Conservation (phyloP, 306 rosid species). For the Sechiopsis laciniata region DNA sequence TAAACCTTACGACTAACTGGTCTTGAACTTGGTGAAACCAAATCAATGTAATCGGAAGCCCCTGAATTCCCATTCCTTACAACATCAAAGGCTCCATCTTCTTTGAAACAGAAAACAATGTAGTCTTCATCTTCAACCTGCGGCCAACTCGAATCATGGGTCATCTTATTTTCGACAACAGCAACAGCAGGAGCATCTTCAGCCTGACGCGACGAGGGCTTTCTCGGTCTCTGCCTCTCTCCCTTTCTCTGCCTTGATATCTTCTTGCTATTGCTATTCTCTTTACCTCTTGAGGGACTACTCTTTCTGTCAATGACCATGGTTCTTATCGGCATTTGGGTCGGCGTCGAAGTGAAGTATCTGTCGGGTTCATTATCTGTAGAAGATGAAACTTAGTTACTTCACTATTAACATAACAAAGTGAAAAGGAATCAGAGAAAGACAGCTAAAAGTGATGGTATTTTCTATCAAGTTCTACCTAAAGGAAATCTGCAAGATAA, state of each 20-base stretch:
- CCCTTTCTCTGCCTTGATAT: conserved; percentile 23
- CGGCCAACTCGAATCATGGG: conserved; percentile 35
- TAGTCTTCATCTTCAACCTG: conserved; percentile 44
- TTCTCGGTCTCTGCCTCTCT: conserved; percentile 18
- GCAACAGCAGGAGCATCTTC: conserved; percentile 22
- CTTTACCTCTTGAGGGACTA: background rate
- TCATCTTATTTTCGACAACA: conserved; percentile 10
- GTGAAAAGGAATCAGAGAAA: conserved; percentile 1
- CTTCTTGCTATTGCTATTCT: background rate
- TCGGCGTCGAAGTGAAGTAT: conserved; percentile 22
- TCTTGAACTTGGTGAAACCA: conserved; percentile 30
- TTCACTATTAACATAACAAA: background rate
- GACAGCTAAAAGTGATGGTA: background rate
- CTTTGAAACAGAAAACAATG: conserved; percentile 55
- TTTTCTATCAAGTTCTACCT: conserved; percentile 28
- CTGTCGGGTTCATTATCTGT: conserved; percentile 26
- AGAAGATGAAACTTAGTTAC: background rate
- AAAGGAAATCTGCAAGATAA: conserved; percentile 34
- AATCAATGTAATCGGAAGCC: conserved; percentile 19
- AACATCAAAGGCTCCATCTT: conserved; percentile 48
- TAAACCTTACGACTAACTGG: conserved; percentile 50
- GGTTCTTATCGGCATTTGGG: conserved; percentile 26
- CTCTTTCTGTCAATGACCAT: conserved; percentile 27
- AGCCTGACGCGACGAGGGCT: conserved; percentile 21
- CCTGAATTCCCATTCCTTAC: conserved; percentile 32